Conservation (phyloP, 2,329 filamentous ascomycete genomes). For the Colletotrichum limetticola region DNA sequence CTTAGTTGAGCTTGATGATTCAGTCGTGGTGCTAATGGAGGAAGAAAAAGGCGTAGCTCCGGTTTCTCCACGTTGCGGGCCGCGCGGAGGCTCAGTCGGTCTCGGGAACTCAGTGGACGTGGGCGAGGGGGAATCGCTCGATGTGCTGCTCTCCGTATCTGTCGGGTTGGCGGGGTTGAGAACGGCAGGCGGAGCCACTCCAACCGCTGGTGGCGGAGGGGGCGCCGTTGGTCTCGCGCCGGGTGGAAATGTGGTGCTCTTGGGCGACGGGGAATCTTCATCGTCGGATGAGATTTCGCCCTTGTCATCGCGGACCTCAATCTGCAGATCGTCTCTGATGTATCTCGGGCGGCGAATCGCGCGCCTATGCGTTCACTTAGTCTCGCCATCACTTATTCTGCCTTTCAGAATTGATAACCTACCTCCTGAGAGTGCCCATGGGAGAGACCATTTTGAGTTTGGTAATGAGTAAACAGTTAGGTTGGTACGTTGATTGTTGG, state of each 20-base stretch:
- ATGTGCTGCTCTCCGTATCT: not conserved
- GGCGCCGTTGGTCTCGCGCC: not conserved
- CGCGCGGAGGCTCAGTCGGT: not conserved
- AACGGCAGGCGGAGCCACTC: not conserved
- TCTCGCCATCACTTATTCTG: not conserved
- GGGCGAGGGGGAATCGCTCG: not conserved
- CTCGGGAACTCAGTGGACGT: not conserved
- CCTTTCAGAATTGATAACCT: not conserved
- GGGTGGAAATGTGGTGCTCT: slow-evolving; percentile 6
- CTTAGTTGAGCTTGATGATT: not conserved
- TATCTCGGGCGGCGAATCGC: slow-evolving; percentile 9
- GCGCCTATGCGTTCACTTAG: slow-evolving; percentile 6
- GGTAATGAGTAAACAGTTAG: not conserved
- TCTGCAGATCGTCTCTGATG: slow-evolving; percentile 9
- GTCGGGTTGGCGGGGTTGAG: slow-evolving; percentile 24
- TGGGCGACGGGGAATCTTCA: slow-evolving; percentile 29
- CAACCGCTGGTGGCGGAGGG: not conserved
- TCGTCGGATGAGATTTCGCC: slow-evolving; percentile 15
- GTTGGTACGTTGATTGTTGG: not conserved
- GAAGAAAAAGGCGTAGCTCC: not conserved
- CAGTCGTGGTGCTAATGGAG: not conserved
- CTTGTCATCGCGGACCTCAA: slow-evolving; percentile 14
- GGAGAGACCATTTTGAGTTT: slow-evolving; percentile 2
- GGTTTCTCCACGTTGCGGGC: not conserved
- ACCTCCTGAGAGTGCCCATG: slow-evolving; percentile 21